Evolutionary conservation across 768 basidiomycete genomes (phyloP), one percentile per base, ranked within the genome.

Genomic region (Trametopsis cervina): DNA sequence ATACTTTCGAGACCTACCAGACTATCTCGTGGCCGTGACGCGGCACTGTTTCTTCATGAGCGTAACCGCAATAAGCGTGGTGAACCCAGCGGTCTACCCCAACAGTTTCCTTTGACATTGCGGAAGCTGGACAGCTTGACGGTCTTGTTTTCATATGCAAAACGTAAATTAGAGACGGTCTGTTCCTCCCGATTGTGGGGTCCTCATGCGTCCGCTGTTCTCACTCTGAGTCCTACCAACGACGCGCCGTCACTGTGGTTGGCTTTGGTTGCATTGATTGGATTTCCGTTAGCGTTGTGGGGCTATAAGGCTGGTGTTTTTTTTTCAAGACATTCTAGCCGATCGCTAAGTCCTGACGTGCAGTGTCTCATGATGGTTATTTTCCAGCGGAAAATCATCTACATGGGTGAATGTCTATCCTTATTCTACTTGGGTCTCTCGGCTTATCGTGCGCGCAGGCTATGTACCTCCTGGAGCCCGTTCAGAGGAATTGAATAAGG

Each of bases 351-450:
- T 35, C n/a, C 15, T 22, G 9, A 27, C 45, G 7, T 11, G 15
- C 51, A 77, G 74, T 75, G 71, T 53, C 26, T 71, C 2, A 69
- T 76, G 65, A 63, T 77, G 58, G 57, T 75, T 3, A 22, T 74
- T 1, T 74, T 77, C 42, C 75, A 77, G 51, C 66, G 76, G 2
- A 68, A 67, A 41, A 67, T 78, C 33, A 74, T 78, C 18, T 78
- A 78, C 58, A 74, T 78, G 68, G 67, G 67, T 66, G 49, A 23
- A 40, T 52, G 4, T 18, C 4, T 26, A 4, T 12, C 12, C 18
- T 17, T 25, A 17, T 12, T 40, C 11, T 7, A n/a, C 2, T 21
- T 11, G 38, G 6, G 18, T n/a, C 12, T 20, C 24, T 4, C 13
- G n/a, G 4, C 4, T 40, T 33, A 41, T 22, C 3, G 27, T 26